Evolutionary conservation across 345 rosid genomes (phyloP).

Genomic region (Sisymbrium altissimum): DNA sequence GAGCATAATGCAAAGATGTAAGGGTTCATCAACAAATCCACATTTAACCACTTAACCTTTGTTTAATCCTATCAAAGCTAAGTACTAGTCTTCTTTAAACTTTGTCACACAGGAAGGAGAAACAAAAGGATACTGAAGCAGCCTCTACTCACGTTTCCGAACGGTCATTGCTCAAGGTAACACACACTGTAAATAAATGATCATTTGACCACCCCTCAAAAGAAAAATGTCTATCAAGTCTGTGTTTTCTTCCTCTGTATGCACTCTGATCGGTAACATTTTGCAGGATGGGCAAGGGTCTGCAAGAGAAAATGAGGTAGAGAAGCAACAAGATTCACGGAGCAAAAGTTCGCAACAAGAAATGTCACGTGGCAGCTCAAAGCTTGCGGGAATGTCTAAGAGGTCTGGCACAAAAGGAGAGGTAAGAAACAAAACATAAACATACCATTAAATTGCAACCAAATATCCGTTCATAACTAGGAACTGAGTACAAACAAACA

Average conservation of each 20-base stretch:
- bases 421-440: conserved; percentile 42
- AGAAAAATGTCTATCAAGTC: background rate
- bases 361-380: conserved; percentile 36
- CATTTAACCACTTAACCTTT: background rate
- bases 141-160: conserved; percentile 30
- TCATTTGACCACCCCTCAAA: too few species aligned
- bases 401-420: conserved; percentile 61
- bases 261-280: background rate
- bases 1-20: conserved; percentile 44
- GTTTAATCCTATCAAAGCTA: conserved; percentile 9
- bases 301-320: conserved; percentile 36
- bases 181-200: conserved; percentile 2
- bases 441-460: background rate
- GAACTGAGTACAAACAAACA: conserved; percentile 31
- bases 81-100: background rate
- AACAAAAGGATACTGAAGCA: conserved; percentile 40
- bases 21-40: conserved; percentile 12
- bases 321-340: conserved; percentile 40
- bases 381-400: conserved; percentile 41
- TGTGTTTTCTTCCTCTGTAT: background rate
- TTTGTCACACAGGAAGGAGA: conserved; percentile 49
- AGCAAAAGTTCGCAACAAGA: conserved; percentile 45
- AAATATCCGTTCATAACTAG: background rate
- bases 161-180: conserved; percentile 61
- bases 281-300: conserved; percentile 40